phyloP scores from a whole-genome alignment of 2,329 filamentous ascomycete genomes.

The Parafenestella ontariensis region DNA sequence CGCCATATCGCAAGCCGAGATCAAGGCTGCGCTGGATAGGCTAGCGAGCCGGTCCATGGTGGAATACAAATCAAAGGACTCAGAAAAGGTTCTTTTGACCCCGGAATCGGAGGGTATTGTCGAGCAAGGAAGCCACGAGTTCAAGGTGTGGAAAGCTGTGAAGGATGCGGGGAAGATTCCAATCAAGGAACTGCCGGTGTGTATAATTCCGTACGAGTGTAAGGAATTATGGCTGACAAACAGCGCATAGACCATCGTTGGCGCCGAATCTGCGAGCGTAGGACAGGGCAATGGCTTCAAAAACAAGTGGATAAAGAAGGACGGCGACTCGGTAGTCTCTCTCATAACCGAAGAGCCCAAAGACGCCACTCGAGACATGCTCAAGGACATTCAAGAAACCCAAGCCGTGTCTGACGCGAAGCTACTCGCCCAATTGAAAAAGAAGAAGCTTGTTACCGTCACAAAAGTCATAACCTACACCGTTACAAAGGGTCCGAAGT shows the following conservation, averaged over 20 bases:
- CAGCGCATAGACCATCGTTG: conserved; percentile 64
- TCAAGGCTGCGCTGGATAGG: conserved; percentile 90
- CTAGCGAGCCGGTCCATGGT: conserved; percentile 87
- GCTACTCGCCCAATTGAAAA: conserved; percentile 80
- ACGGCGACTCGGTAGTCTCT: conserved; percentile 59
- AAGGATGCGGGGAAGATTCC: conserved; percentile 53
- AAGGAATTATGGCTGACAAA: conserved; percentile 25
- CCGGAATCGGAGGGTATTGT: conserved; percentile 79
- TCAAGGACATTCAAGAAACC: conserved; percentile 74
- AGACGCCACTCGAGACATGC: conserved; percentile 78
- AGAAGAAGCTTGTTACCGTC: conserved; percentile 85
- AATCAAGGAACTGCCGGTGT: conserved; percentile 57
- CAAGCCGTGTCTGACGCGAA: conserved; percentile 76
- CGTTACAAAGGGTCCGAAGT: conserved; percentile 85
- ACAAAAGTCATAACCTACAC: conserved; percentile 87
- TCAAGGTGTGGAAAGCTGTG: conserved; percentile 59
- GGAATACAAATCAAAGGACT: conserved; percentile 81
- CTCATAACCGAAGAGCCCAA: conserved; percentile 73
- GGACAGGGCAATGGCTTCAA: conserved; percentile 96
- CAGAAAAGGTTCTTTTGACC: conserved; percentile 78
- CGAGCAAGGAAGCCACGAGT: conserved; percentile 59
- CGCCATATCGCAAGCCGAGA: conserved; percentile 53
- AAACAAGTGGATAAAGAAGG: conserved; percentile 71
- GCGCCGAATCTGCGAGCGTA: conserved; percentile 78
- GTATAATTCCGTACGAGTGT: conserved; percentile 12